Evolutionary conservation across 73 alveolate species (phyloP), one percentile per base, ranked within the genome.

Genomic region (Paramecium tetraurelia): DNA sequence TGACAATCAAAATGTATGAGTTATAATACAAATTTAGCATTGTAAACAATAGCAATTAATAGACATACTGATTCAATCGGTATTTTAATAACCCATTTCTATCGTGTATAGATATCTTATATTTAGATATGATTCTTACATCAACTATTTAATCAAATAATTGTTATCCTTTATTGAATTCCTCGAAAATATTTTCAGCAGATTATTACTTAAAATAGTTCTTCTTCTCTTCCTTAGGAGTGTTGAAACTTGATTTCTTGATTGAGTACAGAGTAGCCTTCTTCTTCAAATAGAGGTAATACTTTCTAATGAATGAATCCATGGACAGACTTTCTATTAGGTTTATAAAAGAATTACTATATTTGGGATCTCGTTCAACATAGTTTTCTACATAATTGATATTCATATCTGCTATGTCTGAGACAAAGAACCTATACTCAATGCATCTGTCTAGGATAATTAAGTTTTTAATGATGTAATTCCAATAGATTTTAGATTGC

Each of bases 241-340:
- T 80, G 46, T 80, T 80, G 18, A 44, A 80, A 35, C 72, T 80
- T 20, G 90, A 41, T 44, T 41, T 43, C 14, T 46, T 80, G 1
- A 31, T 80, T 24, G 76, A 31, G 18, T 80, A 80, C 1, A 80
- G 3, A 2, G 43, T 3, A 41, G 90, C 70, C 24, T 80, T 80
- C 44, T 41, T 80, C 72, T 80, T 80, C 35, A 80, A 38, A 27
- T 43, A 48, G 5, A 44, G 43, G 24, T 44, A 80, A 46, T 80
- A 80, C 38, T 46, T 80, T 80, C 90, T 80, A 44, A 80, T 80
- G 22, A 44, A 80, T 43, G 43, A 44, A 80, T 80, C 90, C 18
- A 80, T 46, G 2, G 63, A 33, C 11, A 44, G 8, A 44, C 38
- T 80, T 80, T 80, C 87, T 75, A 38, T 20, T 29, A 14, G 4